Evolutionary conservation across 768 basidiomycete genomes (phyloP), one percentile per base, ranked within the genome.

Genomic region (Cytidiella melzeri): DNA sequence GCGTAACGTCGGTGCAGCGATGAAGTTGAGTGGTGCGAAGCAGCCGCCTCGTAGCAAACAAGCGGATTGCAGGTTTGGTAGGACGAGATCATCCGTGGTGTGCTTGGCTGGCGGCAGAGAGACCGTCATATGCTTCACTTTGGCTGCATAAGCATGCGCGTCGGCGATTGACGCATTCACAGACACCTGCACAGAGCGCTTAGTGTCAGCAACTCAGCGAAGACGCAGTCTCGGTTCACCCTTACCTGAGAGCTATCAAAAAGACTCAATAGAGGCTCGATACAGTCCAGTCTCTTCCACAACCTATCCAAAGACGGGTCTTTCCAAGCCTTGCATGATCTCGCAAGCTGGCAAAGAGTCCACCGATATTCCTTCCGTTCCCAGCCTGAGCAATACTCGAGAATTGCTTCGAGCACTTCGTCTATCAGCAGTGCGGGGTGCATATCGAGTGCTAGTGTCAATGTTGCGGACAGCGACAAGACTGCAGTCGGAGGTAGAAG

Each of bases 341-440:
- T 47, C 5, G 63, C 61, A 15, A 64, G 53, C 47, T 59, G 60
- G 38, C 44, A 46, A 7, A 58, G 52, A 5, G 58, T 56, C 50
- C 51, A 49, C 23, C 50, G 52, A 36, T 61, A 58, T 15, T 53
- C 54, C 13, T 36, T 19, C 34, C 6, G 24, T 18, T 43, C 25
- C 57, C 57, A 59, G 45, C 53, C 54, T n/a, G 51, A 25, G 43
- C 62, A 63, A 18, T 51, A 24, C 39, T 62, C 63, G 28, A 64
- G 54, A 3, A 64, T 49, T 13, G 53, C 47, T 43, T 59, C 47
- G 7, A 64, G 40, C 27, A 64, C 43, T 43, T 64, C 63, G 53
- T 64, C 63, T 26, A 64, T 61, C 43, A 61, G 58, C 21, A 64
- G 56, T 1, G 58, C 61, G 2, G 42, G 39, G 47, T 64, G 61